These are phyloP conservation scores for Amanita pallidorosea DNA, from an alignment of 768 basidiomycete species.

Conservation along the genomic window DNA sequence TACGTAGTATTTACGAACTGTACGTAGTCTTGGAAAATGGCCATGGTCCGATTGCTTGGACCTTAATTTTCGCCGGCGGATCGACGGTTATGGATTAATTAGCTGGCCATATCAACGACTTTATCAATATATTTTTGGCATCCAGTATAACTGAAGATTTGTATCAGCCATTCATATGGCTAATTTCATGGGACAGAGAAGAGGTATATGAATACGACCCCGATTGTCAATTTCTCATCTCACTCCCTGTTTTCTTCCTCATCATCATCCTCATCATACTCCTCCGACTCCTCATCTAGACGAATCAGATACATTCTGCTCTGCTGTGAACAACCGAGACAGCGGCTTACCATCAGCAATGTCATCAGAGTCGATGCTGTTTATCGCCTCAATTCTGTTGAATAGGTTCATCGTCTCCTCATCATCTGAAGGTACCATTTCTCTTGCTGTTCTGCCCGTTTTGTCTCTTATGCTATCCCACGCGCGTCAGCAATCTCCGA, in stretches of 20 bases:
- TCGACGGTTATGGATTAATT: background rate
- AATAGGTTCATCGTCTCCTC: constrained; percentile 39
- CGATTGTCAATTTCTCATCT: background rate
- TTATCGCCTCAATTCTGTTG: constrained; percentile 40
- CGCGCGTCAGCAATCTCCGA: background rate
- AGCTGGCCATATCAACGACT: too few relatives aligned
- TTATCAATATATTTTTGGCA: too few relatives aligned
- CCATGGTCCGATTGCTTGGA: background rate
- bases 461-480: constrained; percentile 57
- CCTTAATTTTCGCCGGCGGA: background rate
- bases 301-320: background rate
- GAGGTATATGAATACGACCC: background rate
- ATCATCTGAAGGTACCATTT: constrained; percentile 46
- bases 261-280: constrained; percentile 18
- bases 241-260: constrained; percentile 4
- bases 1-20: background rate
- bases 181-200: background rate
- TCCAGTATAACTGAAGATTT: too few relatives aligned
- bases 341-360: constrained; percentile 52
- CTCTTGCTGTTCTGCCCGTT: constrained; percentile 43
- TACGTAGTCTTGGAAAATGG: too few relatives aligned
- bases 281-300: constrained; percentile 11
- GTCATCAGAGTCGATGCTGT: constrained; percentile 44
- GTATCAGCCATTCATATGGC: background rate
- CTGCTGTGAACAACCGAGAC: background rate